phyloP scores from a whole-genome alignment of 805 yeast species.

The Candida ponderosae region DNA sequence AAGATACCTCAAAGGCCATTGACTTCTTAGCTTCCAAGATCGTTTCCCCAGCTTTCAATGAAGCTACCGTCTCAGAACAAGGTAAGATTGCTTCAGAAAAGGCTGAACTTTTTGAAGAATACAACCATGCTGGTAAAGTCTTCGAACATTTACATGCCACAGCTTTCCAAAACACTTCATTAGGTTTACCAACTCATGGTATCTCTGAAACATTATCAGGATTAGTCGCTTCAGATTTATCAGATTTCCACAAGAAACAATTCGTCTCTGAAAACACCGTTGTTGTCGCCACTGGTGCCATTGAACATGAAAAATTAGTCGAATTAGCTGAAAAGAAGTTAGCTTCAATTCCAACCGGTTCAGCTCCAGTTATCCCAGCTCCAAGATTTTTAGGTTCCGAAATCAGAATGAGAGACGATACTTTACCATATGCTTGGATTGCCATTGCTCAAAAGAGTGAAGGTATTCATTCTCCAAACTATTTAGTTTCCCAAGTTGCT shows the following conservation, averaged over 20 bases:
- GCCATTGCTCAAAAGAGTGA: slow-evolving; percentile 73
- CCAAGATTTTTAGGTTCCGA: slow-evolving; percentile 79
- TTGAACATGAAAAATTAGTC: slow-evolving; percentile 62
- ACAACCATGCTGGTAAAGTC: slow-evolving; percentile 45
- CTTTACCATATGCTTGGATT: slow-evolving; percentile 72
- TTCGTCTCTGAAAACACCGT: slow-evolving; percentile 59
- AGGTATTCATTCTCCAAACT: slow-evolving; percentile 52
- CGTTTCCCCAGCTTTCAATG: slow-evolving; percentile 28
- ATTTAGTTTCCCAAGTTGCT: slow-evolving; percentile 67
- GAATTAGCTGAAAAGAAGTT: slow-evolving; percentile 51
- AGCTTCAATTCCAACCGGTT: slow-evolving; percentile 41
- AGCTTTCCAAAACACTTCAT: slow-evolving; percentile 82
- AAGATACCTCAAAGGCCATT: slow-evolving; percentile 48
- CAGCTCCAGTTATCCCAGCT: slow-evolving; percentile 38
- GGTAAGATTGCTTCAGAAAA: slow-evolving; percentile 37
- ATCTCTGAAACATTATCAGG: slow-evolving; percentile 55
- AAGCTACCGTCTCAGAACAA: slow-evolving; percentile 38
- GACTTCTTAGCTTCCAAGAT: slow-evolving; percentile 38
- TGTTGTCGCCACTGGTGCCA: slow-evolving; percentile 64
- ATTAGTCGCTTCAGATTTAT: slow-evolving; percentile 51
- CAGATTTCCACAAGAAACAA: slow-evolving; percentile 46
- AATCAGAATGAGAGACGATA: slow-evolving; percentile 83
- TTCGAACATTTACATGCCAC: slow-evolving; percentile 73
- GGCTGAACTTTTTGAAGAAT: slow-evolving; percentile 48
- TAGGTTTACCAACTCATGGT: slow-evolving; percentile 72